Evolutionary conservation across 2,329 filamentous ascomycete genomes (phyloP).

Genomic region (Scedosporium minutisporum): DNA sequence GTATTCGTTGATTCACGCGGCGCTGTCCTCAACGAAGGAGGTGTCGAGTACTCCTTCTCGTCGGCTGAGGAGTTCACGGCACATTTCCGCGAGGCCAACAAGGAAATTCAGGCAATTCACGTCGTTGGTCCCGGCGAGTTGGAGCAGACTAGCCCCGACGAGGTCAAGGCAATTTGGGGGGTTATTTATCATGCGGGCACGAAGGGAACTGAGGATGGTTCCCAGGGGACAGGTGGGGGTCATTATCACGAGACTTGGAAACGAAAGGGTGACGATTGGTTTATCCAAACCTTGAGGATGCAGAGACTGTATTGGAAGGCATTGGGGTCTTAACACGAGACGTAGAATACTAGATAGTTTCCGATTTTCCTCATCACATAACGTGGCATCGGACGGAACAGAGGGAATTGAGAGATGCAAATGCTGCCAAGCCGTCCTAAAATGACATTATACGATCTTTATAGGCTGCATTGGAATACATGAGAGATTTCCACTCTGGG

Average conservation of each 20-base stretch:
- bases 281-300: constrained; percentile 8
- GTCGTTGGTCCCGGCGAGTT: constrained; percentile 6
- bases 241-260: constrained; percentile 11
- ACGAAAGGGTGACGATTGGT: constrained; percentile 9
- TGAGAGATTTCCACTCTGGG: too few relatives aligned
- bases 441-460: too few relatives aligned
- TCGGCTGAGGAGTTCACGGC: constrained; percentile 6
- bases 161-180: constrained; percentile 10
- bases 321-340: neutral
- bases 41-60: constrained; percentile 1
- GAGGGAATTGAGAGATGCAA: too few relatives aligned
- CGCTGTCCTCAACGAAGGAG: neutral
- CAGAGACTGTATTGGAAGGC: constrained; percentile 9
- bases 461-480: too few relatives aligned
- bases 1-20: constrained; percentile 3
- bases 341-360: too few relatives aligned
- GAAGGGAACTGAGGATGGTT: neutral
- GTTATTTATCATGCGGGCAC: constrained; percentile 6
- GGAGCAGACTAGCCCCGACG: constrained; percentile 8
- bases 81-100: constrained; percentile 3
- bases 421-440: too few relatives aligned
- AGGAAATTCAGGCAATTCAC: constrained; percentile 4
- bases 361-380: too few relatives aligned
- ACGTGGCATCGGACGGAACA: too few relatives aligned
- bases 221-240: constrained; percentile 6